Percentiles rank a stretch among this genome's conserved stretches.
Evolutionary conservation across 768 basidiomycete genomes (phyloP).

Genomic region (Pleurotus djamor): DNA sequence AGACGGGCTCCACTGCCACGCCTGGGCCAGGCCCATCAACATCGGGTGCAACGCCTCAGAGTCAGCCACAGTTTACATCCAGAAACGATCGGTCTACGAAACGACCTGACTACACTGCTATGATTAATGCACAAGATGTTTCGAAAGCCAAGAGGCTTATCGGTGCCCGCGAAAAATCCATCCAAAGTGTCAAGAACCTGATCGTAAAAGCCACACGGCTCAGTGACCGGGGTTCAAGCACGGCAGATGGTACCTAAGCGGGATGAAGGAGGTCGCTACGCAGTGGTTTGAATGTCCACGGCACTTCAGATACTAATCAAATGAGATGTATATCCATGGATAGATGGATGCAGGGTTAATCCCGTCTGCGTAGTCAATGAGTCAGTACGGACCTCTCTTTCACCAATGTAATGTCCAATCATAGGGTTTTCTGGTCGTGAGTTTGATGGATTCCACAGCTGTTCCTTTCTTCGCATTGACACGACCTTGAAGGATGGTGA

Average conservation of each 20-base stretch:
- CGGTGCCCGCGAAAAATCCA: slow-evolving; percentile 65
- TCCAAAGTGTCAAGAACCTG: slow-evolving; percentile 57
- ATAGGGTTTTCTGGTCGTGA: not conserved
- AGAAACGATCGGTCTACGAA: slow-evolving; percentile 13
- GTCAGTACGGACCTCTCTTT: too few relatives aligned
- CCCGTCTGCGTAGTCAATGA: too few relatives aligned
- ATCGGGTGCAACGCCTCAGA: not conserved
- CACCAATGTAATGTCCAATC: too few relatives aligned
- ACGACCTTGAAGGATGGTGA: slow-evolving; percentile 1
- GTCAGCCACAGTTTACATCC: not conserved
- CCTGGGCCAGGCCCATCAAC: not conserved
- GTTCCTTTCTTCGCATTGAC: not conserved
- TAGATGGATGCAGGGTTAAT: not conserved
- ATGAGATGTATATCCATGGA: too few relatives aligned
- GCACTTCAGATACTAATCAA: not conserved
- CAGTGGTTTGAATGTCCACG: not conserved
- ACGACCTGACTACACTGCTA: slow-evolving; percentile 46
- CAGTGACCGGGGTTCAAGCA: slow-evolving; percentile 4
- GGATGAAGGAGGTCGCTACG: too few relatives aligned
- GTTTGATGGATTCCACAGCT: not conserved
- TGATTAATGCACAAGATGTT: slow-evolving; percentile 43
- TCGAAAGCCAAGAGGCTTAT: slow-evolving; percentile 66
- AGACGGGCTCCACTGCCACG: not conserved
- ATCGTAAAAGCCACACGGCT: slow-evolving; percentile 36
- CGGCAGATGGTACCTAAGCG: not conserved